phyloP scores from a whole-genome alignment of 2,329 filamentous ascomycete species.

The Paraphoma chrysanthemicola region DNA sequence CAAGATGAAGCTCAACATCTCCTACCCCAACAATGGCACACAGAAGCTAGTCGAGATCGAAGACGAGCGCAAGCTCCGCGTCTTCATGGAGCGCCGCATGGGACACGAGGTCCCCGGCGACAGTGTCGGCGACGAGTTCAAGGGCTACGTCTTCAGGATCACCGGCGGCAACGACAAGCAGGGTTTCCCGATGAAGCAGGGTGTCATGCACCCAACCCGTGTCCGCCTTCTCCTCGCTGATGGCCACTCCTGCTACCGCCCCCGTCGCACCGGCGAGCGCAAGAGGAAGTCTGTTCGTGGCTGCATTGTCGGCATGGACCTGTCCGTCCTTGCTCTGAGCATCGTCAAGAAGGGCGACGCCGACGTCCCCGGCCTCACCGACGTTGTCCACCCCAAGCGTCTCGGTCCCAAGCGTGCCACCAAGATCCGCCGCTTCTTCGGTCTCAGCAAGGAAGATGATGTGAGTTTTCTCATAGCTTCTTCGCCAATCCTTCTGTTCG shows the following conservation, averaged over 20 bases:
- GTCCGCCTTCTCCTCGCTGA: slow-evolving; percentile 94
- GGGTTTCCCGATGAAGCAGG: slow-evolving; percentile 99
- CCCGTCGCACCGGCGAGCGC: slow-evolving; percentile 96
- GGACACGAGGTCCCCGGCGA: slow-evolving; percentile 91
- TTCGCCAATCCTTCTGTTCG: slow-evolving; percentile 63
- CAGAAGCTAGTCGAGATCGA: slow-evolving; percentile 99
- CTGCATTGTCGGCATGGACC: slow-evolving; percentile 96
- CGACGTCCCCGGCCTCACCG: slow-evolving; percentile 95
- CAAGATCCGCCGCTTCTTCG: slow-evolving; percentile 99
- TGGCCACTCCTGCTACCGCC: slow-evolving; percentile 99
- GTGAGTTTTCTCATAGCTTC: slow-evolving; percentile 78
- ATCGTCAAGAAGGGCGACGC: slow-evolving; percentile 98
- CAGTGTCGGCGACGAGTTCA: slow-evolving; percentile 98
- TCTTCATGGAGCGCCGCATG: slow-evolving; percentile 99
- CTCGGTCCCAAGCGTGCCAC: slow-evolving; percentile 99
- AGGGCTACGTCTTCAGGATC: slow-evolving; percentile 99
- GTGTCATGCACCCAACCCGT: slow-evolving; percentile 98
- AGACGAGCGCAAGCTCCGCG: slow-evolving; percentile 98
- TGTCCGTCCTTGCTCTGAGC: slow-evolving; percentile 91
- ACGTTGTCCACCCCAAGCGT: slow-evolving; percentile 98
- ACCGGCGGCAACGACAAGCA: slow-evolving; percentile 99
- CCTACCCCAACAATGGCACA: slow-evolving; percentile 98
- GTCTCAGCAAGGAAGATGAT: slow-evolving; percentile 99
- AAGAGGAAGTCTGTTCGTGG: slow-evolving; percentile 99
- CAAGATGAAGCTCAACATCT: slow-evolving; percentile 79